A percentile compares a stretch with the other conserved stretches of the same genome.
Conservation (phyloP, 257 asterid species). For the Osmanthus fragrans region DNA sequence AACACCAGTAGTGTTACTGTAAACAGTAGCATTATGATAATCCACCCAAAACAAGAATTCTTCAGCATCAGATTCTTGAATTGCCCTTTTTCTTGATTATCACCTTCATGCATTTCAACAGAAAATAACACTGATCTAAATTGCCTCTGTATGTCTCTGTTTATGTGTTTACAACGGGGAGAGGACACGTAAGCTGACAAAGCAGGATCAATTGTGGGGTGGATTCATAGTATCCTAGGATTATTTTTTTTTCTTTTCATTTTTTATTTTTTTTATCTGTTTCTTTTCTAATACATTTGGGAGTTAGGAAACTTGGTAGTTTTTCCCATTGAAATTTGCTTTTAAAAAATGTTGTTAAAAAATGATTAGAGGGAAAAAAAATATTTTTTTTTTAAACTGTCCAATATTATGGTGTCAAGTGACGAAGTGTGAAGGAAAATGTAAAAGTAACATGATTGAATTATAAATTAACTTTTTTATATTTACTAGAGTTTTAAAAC, state of each 20-base stretch:
- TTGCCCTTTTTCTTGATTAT: constrained; percentile 21
- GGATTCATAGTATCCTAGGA: constrained; percentile 52
- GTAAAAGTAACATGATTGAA: too few species aligned
- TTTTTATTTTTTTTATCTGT: neutral
- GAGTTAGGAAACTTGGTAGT: neutral
- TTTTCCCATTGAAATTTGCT: neutral
- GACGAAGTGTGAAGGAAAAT: too few species aligned
- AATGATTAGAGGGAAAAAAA: too few species aligned
- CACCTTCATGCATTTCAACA: constrained; percentile 21
- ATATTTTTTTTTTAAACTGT: too few species aligned
- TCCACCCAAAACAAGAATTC: constrained; percentile 21
- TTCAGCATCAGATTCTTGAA: constrained; percentile 25
- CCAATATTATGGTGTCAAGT: too few species aligned
- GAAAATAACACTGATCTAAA: neutral
- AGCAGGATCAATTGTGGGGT: constrained; percentile 36
- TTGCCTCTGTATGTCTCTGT: too few species aligned
- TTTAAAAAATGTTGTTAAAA: too few species aligned
- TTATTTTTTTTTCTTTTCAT: neutral
- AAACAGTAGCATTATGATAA: constrained; percentile 32
- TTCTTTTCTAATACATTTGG: neutral
- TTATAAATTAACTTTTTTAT: too few species aligned
- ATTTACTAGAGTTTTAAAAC: too few species aligned
- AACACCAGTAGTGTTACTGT: constrained; percentile 49
- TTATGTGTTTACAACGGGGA: neutral
- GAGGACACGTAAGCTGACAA: constrained; percentile 33